Evolutionary conservation across 106 monocot species (phyloP).

Genomic region (Platanthera guangdongensis): DNA sequence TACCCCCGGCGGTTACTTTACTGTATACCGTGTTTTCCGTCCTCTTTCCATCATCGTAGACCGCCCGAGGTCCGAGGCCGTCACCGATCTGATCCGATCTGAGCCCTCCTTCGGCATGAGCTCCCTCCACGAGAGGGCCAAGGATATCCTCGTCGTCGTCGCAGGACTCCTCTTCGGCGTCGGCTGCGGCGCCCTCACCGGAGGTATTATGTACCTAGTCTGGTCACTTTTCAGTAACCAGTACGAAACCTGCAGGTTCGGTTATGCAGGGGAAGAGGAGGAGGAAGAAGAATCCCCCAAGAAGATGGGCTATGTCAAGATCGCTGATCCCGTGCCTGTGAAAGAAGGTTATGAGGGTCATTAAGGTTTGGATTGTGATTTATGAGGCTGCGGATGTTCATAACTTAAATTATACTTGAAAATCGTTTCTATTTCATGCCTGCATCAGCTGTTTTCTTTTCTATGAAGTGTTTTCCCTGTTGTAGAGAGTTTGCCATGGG

Average conservation of each 20-base stretch:
- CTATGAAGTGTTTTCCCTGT: not conserved
- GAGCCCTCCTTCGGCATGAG: conserved; percentile 13
- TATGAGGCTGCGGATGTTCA: not conserved
- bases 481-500: conserved; percentile 2
- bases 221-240: conserved; percentile 44
- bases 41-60: conserved; percentile 13
- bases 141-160: conserved; percentile 63
- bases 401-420: not conserved
- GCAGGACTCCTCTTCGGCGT: conserved; percentile 63
- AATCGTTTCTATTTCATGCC: not conserved
- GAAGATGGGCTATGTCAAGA: conserved; percentile 49
- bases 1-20: conserved; percentile 16
- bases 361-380: conserved; percentile 15
- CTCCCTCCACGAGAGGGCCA: conserved; percentile 51
- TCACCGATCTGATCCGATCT: not conserved
- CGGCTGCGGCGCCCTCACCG: conserved; percentile 69
- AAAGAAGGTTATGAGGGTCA: conserved; percentile 46
- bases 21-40: conserved; percentile 30
- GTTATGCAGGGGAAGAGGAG: conserved; percentile 16
- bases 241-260: conserved; percentile 11
- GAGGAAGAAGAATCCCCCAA: conserved; percentile 32
- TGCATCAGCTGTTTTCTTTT: not conserved
- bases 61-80: conserved; percentile 5
- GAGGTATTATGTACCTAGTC: conserved; percentile 51
- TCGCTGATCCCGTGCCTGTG: conserved; percentile 18